Base-by-base conservation (phyloP, 148 eudicot species). In the Diospyros kaki region DNA sequence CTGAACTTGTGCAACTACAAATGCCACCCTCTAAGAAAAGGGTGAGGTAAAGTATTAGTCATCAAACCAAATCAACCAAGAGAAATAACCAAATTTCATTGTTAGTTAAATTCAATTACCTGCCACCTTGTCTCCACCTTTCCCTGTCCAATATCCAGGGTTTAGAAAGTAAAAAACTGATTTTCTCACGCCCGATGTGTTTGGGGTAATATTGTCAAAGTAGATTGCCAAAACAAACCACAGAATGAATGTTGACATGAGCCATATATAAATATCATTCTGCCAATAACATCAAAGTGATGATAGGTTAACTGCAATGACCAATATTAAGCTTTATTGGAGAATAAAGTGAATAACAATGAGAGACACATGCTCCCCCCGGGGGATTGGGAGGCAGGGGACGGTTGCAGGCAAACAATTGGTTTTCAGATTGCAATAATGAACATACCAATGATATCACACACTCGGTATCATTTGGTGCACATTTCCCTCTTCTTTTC, bases 81-180 rank as follows among this genome's bases (percentile, higher is more conserved):
- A 59, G 43, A 28, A 66, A 40, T 39, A 65, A 72, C 7, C 9
- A 77, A 42, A 52, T 44, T 17, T 48, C 9, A 68, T 18, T 58
- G 46, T 17, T 66, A 51, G 55, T 61, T n/a, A 69, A 72, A 72
- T 71, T 45, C 46, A 51, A 68, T 10, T 79, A 95, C 98, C 96
- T 85, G 83, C 75, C 73, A 82, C 83, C 77, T 81, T 88, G 83
- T 82, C 87, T 81, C 91, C 96, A 68, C 89, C 91, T 78, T 78
- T 86, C 66, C 99, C 96, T 6, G 87, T 85, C 97, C 97, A 95
- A 73, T 95, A 95, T 42, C 93, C 80, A 65, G 91, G 97, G 72
- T 79, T 88, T 64, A 95, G 54, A 76, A 89, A 92, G 84, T 95
- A 95, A 73, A 86, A 75, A 41, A 78, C 45, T 8, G 96, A 81